Percentiles rank a stretch among this genome's conserved stretches.
Evolutionary conservation across 2,329 filamentous ascomycete species (phyloP).

Genomic region (Scortechinia acanthostroma): DNA sequence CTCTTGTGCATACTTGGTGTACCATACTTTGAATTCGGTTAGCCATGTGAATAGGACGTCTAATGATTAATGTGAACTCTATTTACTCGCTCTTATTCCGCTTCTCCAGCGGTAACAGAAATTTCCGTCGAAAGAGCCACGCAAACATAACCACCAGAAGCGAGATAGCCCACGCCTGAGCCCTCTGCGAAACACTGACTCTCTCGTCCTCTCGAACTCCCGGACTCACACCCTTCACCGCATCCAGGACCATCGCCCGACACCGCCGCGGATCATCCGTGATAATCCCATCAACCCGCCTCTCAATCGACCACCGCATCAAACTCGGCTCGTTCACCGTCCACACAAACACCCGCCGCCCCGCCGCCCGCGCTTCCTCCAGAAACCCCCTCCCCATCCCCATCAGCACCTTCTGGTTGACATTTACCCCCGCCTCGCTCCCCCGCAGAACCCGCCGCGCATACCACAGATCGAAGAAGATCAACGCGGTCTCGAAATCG

Average conservation of each 20-base stretch:
- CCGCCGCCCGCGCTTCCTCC: slow-evolving; percentile 41
- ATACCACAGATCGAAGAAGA: slow-evolving; percentile 58
- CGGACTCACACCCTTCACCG: neutral
- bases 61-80: no score
- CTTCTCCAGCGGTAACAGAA: neutral
- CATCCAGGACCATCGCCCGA: slow-evolving; percentile 16
- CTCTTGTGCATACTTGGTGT: no score
- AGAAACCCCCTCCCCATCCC: slow-evolving; percentile 64
- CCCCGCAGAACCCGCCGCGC: slow-evolving; percentile 68
- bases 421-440: no score
- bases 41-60: no score
- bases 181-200: neutral
- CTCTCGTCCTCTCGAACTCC: no score
- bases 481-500: slow-evolving; percentile 56
- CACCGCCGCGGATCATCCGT: slow-evolving; percentile 75
- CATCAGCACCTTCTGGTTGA: slow-evolving; percentile 63
- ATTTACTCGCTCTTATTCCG: no score
- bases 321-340: slow-evolving; percentile 73
- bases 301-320: slow-evolving; percentile 75
- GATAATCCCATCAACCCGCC: slow-evolving; percentile 70
- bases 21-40: no score
- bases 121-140: neutral
- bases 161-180: neutral
- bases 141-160: neutral
- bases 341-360: slow-evolving; percentile 69